phyloP scores from a whole-genome alignment of 2,329 filamentous ascomycete species.

The Monosporascus sp. region DNA sequence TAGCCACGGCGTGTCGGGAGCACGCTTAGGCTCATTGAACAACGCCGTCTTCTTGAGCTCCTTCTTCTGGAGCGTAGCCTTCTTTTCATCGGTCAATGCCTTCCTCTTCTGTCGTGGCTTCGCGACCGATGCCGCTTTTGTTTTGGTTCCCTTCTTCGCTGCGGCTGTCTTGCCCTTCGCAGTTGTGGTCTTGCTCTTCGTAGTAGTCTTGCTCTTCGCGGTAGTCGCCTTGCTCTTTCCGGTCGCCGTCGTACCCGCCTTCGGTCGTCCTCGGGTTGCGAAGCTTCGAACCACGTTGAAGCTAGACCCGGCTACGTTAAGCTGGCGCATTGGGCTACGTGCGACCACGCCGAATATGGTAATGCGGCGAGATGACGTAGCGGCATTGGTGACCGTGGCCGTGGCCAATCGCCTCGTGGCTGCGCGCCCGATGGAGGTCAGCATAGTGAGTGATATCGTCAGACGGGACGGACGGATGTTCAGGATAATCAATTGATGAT shows the following conservation, averaged over 20 bases:
- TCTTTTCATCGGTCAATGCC: conserved; percentile 32
- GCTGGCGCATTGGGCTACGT: conserved; percentile 1
- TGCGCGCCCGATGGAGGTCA: conserved; percentile 35
- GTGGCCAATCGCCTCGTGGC: conserved; percentile 29
- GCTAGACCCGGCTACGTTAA: conserved; percentile 1
- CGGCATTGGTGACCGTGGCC: conserved; percentile 2
- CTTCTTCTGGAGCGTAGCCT: conserved; percentile 21
- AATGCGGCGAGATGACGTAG: conserved; percentile 13
- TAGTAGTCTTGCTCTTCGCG: conserved; percentile 19
- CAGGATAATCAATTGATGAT: neutral
- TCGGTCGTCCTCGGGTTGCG: conserved; percentile 11
- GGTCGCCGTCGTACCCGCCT: conserved; percentile 14
- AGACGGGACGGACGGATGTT: conserved; percentile 5
- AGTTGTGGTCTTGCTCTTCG: conserved; percentile 15
- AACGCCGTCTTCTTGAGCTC: conserved; percentile 36
- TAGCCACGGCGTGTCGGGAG: conserved; percentile 29
- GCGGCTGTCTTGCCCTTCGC: neutral
- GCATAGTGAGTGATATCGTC: conserved; percentile 30
- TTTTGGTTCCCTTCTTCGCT: neutral
- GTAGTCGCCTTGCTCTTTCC: conserved; percentile 9
- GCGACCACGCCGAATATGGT: conserved; percentile 11
- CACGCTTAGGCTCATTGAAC: conserved; percentile 30
- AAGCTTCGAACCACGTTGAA: conserved; percentile 4
- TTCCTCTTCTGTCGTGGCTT: conserved; percentile 14
- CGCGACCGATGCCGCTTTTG: conserved; percentile 13